Percentiles rank a stretch among this genome's conserved stretches.
These are phyloP conservation scores for Uromyces viciae-fabae DNA, from an alignment of 1,284 basidiomycete species.

Conservation along the genomic window DNA sequence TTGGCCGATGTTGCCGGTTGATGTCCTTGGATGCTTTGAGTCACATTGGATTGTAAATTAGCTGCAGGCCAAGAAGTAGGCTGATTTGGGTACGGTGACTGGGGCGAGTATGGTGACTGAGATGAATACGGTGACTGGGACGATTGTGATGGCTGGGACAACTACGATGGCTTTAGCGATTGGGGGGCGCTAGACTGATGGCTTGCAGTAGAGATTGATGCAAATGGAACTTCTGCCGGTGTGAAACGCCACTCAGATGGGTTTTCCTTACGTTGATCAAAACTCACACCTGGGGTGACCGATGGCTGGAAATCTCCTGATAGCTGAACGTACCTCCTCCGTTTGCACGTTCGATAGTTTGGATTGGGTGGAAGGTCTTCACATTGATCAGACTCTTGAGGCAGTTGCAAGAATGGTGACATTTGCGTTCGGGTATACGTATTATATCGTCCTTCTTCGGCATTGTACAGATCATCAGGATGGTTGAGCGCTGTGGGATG, in stretches of 20 bases:
- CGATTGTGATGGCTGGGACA: background rate
- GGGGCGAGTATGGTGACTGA: too few species aligned
- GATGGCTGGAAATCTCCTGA: background rate
- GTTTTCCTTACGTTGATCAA: too few species aligned
- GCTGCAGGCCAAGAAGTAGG: too few species aligned
- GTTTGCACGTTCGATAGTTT: background rate
- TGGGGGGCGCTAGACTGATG: too few species aligned
- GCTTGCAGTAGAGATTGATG: background rate
- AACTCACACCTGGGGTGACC: background rate
- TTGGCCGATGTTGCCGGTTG: background rate
- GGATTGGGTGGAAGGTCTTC: background rate
- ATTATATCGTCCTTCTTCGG: background rate
- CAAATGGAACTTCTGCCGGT: background rate
- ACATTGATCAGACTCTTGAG: background rate
- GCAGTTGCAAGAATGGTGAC: constrained; percentile 5
- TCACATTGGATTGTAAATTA: too few species aligned
- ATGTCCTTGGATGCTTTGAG: too few species aligned
- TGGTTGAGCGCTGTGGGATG: background rate
- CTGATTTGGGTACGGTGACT: too few species aligned
- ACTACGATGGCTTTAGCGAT: background rate
- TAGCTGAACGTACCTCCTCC: background rate
- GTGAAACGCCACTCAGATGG: constrained; percentile 11
- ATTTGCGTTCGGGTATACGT: background rate
- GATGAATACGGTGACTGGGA: background rate
- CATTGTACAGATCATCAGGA: background rate